Evolutionary conservation across 139 green algal species (phyloP), one percentile per base, ranked within the genome.

Genomic region (Eudorina sp.): DNA sequence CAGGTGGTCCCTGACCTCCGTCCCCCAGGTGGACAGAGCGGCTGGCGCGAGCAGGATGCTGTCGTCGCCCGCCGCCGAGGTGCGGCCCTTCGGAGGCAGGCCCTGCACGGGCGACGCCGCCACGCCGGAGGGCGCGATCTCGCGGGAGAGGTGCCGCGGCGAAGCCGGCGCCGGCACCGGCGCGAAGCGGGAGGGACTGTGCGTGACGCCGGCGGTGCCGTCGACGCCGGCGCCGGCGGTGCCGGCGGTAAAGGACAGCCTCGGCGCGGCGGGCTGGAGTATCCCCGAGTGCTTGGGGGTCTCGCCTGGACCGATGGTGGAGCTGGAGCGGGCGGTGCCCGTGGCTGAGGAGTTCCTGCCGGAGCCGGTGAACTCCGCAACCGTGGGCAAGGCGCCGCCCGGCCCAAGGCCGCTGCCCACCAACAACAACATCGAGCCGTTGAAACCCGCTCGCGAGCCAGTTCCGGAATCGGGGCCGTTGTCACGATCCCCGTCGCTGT

Each of bases 341-440:
- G 77, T 46, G 53, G 77, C 19, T 19, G 77, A 84, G 5, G 77
- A 84, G 77, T 84, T 53, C 13, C 55, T 53, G 53, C 77, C 77
- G 6, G 36, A 55, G 23, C 29, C 53, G 8, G 77, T 73, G 29
- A 84, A 38, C 40, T 84, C 77, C 7, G 77, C 77, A 18, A 84
- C 77, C 8, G 77, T 40, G 11, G 53, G 1, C 77, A 84, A 34
- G 27, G 40, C 7, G 23, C 77, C 77, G 38, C 53, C 77, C 16
- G 40, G 38, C 7, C 41, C 70, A 29, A 84, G 11, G 34, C 53
- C 53, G 14, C n/a, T n/a, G n/a, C n/a, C 36, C 19, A 11, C 14
- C 5, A 84, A 53, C 3, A 53, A 72, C 21, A 72, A 14, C 25
- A 43, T 25, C 4, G 77, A 46, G 53, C 34, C 53, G 19, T 19